Conservation (phyloP, 2,329 filamentous ascomycete genomes). For the Raffaelea deltoideospora region DNA sequence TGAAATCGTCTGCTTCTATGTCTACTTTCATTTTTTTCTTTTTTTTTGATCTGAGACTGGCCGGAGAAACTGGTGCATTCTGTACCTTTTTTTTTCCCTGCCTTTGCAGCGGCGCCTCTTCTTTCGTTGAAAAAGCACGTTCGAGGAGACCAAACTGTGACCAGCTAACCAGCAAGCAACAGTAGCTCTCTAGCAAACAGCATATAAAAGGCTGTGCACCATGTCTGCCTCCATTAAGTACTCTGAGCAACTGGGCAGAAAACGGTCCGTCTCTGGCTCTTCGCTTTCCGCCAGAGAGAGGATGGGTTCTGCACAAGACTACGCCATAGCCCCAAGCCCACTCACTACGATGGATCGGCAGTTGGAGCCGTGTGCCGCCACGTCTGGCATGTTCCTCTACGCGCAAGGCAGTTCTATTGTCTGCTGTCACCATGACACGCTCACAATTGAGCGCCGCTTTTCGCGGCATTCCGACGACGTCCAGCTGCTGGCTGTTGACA, state of each 20-base stretch:
- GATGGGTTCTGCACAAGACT: constrained; percentile 26
- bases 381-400: constrained; percentile 80
- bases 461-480: constrained; percentile 72
- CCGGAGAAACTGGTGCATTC: too few relatives aligned
- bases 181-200: too few relatives aligned
- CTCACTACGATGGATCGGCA: constrained; percentile 34
- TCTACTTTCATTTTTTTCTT: too few relatives aligned
- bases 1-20: too few relatives aligned
- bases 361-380: constrained; percentile 82
- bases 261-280: constrained; percentile 42
- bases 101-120: too few relatives aligned
- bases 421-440: constrained; percentile 81
- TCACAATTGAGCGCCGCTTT: constrained; percentile 79
- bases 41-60: too few relatives aligned
- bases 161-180: too few relatives aligned
- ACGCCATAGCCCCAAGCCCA: constrained; percentile 34
- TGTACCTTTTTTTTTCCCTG: too few relatives aligned
- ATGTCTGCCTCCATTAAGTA: constrained; percentile 44
- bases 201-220: too few relatives aligned
- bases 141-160: too few relatives aligned
- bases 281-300: constrained; percentile 25
- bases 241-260: constrained; percentile 40
- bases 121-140: too few relatives aligned
- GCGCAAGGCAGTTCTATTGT: constrained; percentile 69
- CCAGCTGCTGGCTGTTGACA: constrained; percentile 74